Percentiles rank a stretch among this genome's conserved stretches.
These are phyloP conservation scores for Uromyces viciae-fabae DNA, from an alignment of 1,284 basidiomycete species.

Conservation along the genomic window DNA sequence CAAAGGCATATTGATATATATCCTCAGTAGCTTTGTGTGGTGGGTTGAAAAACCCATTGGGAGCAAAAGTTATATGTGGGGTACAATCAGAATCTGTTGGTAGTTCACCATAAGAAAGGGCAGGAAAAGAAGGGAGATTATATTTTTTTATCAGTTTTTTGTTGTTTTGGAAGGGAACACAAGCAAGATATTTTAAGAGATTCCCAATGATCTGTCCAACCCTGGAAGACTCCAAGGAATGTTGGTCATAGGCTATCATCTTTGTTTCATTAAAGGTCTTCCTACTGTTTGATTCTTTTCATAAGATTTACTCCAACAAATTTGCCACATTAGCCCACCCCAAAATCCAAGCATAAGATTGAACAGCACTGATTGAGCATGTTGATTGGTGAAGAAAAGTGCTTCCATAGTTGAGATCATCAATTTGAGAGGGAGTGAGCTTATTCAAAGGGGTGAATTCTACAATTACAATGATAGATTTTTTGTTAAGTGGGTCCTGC, in stretches of 20 bases:
- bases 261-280: not conserved
- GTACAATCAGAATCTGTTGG: not conserved
- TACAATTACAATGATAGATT: not conserved
- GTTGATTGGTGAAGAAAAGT: not conserved
- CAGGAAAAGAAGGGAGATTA: too few species aligned
- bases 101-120: not conserved
- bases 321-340: slow-evolving; percentile 3
- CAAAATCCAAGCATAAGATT: not conserved
- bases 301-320: slow-evolving; percentile 5
- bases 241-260: not conserved
- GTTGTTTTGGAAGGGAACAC: too few species aligned
- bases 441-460: not conserved
- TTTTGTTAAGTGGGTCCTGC: not conserved
- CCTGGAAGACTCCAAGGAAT: not conserved
- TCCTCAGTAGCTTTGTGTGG: not conserved
- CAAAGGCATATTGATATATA: not conserved
- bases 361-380: not conserved
- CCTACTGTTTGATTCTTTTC: not conserved
- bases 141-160: too few species aligned
- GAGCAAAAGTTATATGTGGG: not conserved
- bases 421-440: not conserved
- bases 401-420: not conserved
- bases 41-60: not conserved
- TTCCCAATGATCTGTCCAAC: not conserved
- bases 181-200: too few species aligned